A percentile compares a stretch with the other conserved stretches of the same genome.
Evolutionary conservation across 345 rosid species (phyloP).

Genomic region (Pistacia integerrima): DNA sequence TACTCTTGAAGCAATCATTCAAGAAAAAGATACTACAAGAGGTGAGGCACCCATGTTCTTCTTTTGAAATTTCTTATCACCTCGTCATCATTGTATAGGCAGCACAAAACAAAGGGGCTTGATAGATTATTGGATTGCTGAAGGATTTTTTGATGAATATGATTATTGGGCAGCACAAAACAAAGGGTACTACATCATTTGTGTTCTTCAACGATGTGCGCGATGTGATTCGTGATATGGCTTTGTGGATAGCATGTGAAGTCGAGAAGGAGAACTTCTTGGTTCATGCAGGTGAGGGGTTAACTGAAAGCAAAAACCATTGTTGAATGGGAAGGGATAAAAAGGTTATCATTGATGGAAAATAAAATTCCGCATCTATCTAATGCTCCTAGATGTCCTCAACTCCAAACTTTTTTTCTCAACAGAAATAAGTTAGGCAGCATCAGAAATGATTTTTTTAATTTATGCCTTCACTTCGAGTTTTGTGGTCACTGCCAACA

Average conservation of each 20-base stretch:
- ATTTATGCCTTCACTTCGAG: neutral
- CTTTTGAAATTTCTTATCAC: too few species aligned
- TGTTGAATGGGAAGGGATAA: neutral
- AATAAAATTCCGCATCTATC: neutral
- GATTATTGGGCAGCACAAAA: too few species aligned
- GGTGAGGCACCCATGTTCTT: neutral
- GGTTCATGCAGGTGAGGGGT: slow-evolving; percentile 3
- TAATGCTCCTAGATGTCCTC: neutral
- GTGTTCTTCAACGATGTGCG: neutral
- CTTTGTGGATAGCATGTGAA: neutral
- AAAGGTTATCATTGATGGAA: neutral
- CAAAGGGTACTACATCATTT: too few species aligned
- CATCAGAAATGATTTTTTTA: neutral
- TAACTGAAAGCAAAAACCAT: neutral
- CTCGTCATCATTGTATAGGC: too few species aligned
- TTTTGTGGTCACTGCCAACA: neutral
- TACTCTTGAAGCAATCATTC: neutral
- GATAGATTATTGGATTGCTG: too few species aligned
- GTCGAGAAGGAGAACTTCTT: neutral
- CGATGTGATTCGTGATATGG: slow-evolving; percentile 16
- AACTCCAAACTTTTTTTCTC: slow-evolving; percentile 16
- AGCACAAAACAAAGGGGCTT: too few species aligned
- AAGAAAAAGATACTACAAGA: neutral
- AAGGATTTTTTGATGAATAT: too few species aligned
- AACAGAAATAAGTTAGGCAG: neutral